Evolutionary conservation across 73 alveolate species (phyloP).

Genomic region (Paramecium pentaurelia): DNA sequence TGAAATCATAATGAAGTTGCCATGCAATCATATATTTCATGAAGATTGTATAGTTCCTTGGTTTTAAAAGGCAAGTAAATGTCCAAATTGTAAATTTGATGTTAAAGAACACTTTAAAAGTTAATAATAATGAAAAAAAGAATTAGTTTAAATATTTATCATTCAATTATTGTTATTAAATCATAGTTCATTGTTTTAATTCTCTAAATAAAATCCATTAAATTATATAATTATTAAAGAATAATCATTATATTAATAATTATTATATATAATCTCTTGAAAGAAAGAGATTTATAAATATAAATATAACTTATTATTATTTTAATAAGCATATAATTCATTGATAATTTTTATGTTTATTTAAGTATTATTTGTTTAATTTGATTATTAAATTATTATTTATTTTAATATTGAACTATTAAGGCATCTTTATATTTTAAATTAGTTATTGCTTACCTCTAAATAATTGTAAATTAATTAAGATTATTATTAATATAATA

Average conservation of each 20-base stretch:
- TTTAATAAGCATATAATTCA: no score
- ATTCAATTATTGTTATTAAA: neutral
- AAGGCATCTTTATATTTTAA: no score
- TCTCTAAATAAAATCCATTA: no score
- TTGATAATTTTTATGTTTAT: no score
- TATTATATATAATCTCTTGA: no score
- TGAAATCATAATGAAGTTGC: constrained; percentile 61
- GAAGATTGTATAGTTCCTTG: constrained; percentile 78
- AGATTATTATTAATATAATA: neutral
- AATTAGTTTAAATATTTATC: neutral
- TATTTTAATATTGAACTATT: no score
- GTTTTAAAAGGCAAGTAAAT: constrained; percentile 84
- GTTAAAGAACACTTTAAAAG: constrained; percentile 30
- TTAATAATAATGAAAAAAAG: neutral
- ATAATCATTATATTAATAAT: no score
- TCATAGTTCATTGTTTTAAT: neutral
- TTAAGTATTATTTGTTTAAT: no score
- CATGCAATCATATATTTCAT: constrained; percentile 79
- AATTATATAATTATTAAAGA: no score
- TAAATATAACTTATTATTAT: no score
- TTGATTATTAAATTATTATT: no score
- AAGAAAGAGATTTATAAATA: no score
- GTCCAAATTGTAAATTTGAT: constrained; percentile 93
- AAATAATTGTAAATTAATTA: neutral
- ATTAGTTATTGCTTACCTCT: neutral